phyloP scores from a whole-genome alignment of 129 eudicot genomes.

The Calendula officinalis region DNA sequence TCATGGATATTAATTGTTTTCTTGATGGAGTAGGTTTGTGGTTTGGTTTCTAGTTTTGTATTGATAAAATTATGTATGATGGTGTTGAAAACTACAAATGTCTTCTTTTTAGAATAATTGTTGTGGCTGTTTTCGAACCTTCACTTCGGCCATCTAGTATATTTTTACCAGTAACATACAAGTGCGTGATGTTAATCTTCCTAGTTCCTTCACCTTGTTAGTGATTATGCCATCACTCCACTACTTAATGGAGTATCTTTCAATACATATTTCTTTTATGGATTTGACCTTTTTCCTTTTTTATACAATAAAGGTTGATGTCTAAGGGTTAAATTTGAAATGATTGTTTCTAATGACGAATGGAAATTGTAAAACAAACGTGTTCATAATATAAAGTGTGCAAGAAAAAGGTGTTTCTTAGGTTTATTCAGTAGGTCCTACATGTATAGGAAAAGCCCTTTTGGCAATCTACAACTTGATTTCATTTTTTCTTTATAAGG shows the following conservation, averaged over 20 bases:
- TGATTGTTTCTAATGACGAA: neutral
- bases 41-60: slow-evolving; percentile 3
- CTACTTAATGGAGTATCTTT: neutral
- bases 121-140: no score
- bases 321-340: neutral
- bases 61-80: neutral
- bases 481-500: no score
- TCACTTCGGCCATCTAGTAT: no score
- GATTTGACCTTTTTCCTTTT: slow-evolving; percentile 11
- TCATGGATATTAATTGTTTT: no score
- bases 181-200: slow-evolving; percentile 14
- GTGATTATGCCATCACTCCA: slow-evolving; percentile 6
- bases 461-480: no score
- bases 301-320: neutral
- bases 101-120: no score
- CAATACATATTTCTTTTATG: slow-evolving; percentile 1
- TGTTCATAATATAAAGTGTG: neutral
- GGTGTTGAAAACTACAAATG: no score
- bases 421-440: neutral
- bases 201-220: slow-evolving; percentile 5
- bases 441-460: neutral
- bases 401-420: neutral
- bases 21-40: neutral
- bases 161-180: no score
- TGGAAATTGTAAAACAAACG: neutral